Conservation (phyloP, 306 rosid genomes). For the Carpinus viminea region DNA sequence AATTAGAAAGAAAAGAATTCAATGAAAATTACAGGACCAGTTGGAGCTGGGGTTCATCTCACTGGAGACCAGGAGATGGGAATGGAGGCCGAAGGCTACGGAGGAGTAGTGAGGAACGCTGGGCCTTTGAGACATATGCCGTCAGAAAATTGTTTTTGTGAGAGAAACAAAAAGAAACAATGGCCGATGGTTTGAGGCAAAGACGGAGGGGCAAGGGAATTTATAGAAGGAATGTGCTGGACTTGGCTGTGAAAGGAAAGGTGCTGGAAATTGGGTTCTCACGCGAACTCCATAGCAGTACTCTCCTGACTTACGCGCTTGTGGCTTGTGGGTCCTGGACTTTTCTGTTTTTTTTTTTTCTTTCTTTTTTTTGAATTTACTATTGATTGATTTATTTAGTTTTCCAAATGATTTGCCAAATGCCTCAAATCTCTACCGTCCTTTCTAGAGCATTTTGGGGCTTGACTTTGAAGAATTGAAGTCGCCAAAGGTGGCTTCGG, state of each 20-base stretch:
- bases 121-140: constrained; percentile 82
- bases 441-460: neutral
- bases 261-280: neutral
- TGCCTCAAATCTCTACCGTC: neutral
- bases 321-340: neutral
- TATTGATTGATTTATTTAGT: neutral
- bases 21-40: constrained; percentile 31
- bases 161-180: neutral
- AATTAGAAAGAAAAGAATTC: neutral
- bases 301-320: neutral
- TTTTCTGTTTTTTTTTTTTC: neutral
- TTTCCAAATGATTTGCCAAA: neutral
- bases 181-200: neutral
- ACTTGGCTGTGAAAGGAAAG: neutral
- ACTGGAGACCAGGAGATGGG: constrained; percentile 88
- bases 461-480: neutral
- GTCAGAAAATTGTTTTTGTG: neutral
- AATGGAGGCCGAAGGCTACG: constrained; percentile 69
- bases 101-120: constrained; percentile 67
- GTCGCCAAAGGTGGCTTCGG: neutral
- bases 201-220: neutral
- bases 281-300: neutral
- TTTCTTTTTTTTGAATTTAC: neutral
- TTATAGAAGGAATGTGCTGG: constrained; percentile 11
- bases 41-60: constrained; percentile 71